Evolutionary conservation across 306 rosid genomes (phyloP), one percentile per base, ranked within the genome.

Genomic region (Dryas octopetala): DNA sequence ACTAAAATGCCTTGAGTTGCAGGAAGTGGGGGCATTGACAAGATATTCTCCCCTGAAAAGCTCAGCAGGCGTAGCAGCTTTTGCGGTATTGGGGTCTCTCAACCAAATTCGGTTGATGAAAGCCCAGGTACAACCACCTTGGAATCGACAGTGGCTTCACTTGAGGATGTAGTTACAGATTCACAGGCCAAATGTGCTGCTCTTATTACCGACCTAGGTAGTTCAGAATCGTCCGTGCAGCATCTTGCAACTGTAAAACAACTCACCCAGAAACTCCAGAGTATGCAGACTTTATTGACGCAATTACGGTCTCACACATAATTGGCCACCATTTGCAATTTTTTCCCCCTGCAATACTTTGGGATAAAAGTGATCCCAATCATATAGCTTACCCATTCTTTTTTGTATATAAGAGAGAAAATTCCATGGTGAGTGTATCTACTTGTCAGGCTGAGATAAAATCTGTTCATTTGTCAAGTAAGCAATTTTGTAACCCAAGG

Each of bases 11-110:
- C 50, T 32, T 11, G 47, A 43, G 0, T 55, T 80, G 87, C 95
- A 94, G 98, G 98, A 82, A 94, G 87, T 47, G 98, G 87, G 66
- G 97, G 98, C 75, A 83, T 94, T 57, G 91, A 91, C 83, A 94
- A 86, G 81, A 82, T 94, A 62, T 91, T 91, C 86, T 80, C 93
- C 51, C 71, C 90, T 10, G 86, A 82, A 70, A 91, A 84, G 85
- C 73, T 65, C 67, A 82, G 86, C 79, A 82, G 90, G 70, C 86
- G 85, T 5, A 78, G 87, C 48, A 90, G 86, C 78, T 66, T 79
- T 63, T 72, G 80, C 71, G 83, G 90, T 62, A 71, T 82, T 48
- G 88, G 87, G 75, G 70, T 74, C 51, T 71, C 93, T 83, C 93
- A 88, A 13, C 62, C 89, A 63, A 70, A 65, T 84, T 68, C 68